Evolutionary conservation across 2,329 filamentous ascomycete species (phyloP).

Genomic region (Fusarium proliferatum): DNA sequence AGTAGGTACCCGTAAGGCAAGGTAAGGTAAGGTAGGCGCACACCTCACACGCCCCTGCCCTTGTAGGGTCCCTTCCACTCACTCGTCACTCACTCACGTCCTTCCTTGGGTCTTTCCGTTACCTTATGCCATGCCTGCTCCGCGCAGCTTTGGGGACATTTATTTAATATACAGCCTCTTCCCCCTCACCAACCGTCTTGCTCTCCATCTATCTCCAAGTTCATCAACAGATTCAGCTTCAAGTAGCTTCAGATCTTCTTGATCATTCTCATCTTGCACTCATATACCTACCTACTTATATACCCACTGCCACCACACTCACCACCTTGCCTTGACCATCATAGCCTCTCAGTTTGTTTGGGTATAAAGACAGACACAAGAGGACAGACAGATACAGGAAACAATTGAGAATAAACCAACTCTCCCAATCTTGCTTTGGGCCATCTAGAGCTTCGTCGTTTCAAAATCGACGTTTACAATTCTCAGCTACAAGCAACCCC

Average conservation of each 20-base stretch:
- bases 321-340: slow-evolving; percentile 4
- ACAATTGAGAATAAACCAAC: slow-evolving; percentile 21
- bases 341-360: slow-evolving; percentile 26
- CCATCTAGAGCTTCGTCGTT: slow-evolving; percentile 30
- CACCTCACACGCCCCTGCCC: slow-evolving; percentile 7
- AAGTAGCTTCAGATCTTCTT: slow-evolving; percentile 33
- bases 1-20: background rate
- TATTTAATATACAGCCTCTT: slow-evolving; percentile 50
- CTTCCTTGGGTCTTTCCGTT: slow-evolving; percentile 23
- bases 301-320: slow-evolving; percentile 15
- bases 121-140: slow-evolving; percentile 20
- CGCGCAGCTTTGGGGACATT: slow-evolving; percentile 45
- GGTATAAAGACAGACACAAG: slow-evolving; percentile 30
- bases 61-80: slow-evolving; percentile 13
- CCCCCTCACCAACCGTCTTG: slow-evolving; percentile 41
- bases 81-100: slow-evolving; percentile 29
- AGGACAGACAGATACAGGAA: slow-evolving; percentile 25
- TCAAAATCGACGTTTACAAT: slow-evolving; percentile 21
- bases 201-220: slow-evolving; percentile 41
- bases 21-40: background rate
- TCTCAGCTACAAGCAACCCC: slow-evolving; percentile 14
- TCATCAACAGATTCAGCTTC: slow-evolving; percentile 26
- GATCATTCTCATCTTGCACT: slow-evolving; percentile 14
- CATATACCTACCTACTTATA: slow-evolving; percentile 14
- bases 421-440: slow-evolving; percentile 22